phyloP scores from a whole-genome alignment of 2,329 filamentous ascomycete species.

The Xylaria multiplex region DNA sequence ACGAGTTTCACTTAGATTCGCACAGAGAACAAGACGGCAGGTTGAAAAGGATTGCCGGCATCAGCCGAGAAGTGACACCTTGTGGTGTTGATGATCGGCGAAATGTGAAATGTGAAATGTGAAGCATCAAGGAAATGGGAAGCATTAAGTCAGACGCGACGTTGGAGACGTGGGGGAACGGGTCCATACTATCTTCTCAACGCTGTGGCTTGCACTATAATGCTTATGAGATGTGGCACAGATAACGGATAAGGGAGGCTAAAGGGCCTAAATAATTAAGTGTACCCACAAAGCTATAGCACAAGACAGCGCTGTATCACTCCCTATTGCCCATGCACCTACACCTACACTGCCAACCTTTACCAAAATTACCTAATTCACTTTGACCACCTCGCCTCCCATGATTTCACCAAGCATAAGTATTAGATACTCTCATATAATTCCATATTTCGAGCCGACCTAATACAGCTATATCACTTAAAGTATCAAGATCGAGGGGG shows the following conservation, averaged over 20 bases:
- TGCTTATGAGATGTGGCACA: constrained; percentile 5
- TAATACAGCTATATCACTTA: not conserved
- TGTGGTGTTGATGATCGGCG: constrained; percentile 2
- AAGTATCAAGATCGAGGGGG: not conserved
- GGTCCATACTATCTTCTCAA: no score
- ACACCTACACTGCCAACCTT: no score
- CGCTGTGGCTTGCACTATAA: constrained; percentile 12
- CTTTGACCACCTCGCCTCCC: not conserved
- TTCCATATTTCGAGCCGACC: no score
- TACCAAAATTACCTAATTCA: no score
- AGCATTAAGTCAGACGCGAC: not conserved
- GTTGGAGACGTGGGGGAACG: constrained; percentile 7
- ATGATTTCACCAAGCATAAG: not conserved
- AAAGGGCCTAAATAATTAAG: no score
- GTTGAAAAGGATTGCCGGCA: not conserved
- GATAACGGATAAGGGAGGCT: no score
- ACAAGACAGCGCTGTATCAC: not conserved
- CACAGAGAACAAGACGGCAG: no score
- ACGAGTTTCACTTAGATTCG: not conserved
- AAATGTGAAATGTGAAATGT: not conserved
- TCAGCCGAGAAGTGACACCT: not conserved
- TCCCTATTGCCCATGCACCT: no score
- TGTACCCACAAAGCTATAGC: not conserved
- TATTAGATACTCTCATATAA: no score
- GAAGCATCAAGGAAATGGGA: not conserved